phyloP scores from a whole-genome alignment of 345 rosid species.

The Aquilaria malaccensis region DNA sequence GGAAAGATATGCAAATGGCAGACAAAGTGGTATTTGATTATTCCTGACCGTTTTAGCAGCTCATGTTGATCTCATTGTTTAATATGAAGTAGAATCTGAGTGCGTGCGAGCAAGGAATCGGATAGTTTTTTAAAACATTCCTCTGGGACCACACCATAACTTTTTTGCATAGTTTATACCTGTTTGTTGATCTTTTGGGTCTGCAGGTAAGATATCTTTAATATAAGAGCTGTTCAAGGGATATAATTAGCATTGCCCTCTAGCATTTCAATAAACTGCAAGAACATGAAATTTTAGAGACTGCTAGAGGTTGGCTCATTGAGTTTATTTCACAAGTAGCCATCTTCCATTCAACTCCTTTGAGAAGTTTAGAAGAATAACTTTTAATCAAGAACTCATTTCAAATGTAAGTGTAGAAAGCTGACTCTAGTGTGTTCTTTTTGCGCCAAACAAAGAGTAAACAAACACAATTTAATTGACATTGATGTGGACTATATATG shows the following conservation, averaged over 20 bases:
- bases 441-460: too few relatives aligned
- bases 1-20: slow-evolving; percentile 67
- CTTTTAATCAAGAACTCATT: too few relatives aligned
- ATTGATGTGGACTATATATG: neutral
- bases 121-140: slow-evolving; percentile 7
- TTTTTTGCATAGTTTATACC: slow-evolving; percentile 5
- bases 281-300: neutral
- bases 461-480: neutral
- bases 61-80: slow-evolving; percentile 22
- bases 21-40: slow-evolving; percentile 54
- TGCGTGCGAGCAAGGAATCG: slow-evolving; percentile 14
- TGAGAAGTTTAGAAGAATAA: too few relatives aligned
- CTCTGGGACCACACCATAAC: slow-evolving; percentile 22
- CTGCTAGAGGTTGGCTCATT: too few relatives aligned
- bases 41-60: slow-evolving; percentile 21
- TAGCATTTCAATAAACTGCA: slow-evolving; percentile 4
- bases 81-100: slow-evolving; percentile 7
- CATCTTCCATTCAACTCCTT: too few relatives aligned
- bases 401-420: too few relatives aligned
- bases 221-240: slow-evolving; percentile 17
- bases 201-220: slow-evolving; percentile 16
- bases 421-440: too few relatives aligned
- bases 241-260: slow-evolving; percentile 11
- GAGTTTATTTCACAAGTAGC: too few relatives aligned
- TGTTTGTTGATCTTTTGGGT: slow-evolving; percentile 8